A percentile compares a stretch with the other conserved stretches of the same genome.
phyloP scores from a whole-genome alignment of 1,284 basidiomycete species.

The Rhodotorula sp. region DNA sequence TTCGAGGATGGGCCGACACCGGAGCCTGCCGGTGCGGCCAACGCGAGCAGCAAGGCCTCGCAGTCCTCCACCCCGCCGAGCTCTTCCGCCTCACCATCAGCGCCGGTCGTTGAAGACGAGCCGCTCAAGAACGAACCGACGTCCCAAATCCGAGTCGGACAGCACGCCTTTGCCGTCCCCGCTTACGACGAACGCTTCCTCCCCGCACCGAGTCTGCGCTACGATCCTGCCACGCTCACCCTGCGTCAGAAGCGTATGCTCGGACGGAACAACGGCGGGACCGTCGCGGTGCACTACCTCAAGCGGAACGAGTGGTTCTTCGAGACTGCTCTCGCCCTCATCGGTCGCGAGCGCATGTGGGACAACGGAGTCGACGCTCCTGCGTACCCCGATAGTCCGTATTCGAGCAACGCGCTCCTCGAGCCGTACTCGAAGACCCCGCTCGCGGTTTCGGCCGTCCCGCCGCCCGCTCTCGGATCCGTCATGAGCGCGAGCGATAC shows the following conservation, averaged over 20 bases:
- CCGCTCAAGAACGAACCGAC: slow-evolving; percentile 34
- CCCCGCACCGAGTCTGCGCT: slow-evolving; percentile 42
- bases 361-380: slow-evolving; percentile 42
- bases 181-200: slow-evolving; percentile 30
- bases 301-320: slow-evolving; percentile 96
- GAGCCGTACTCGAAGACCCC: slow-evolving; percentile 11
- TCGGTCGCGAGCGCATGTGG: slow-evolving; percentile 67
- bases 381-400: slow-evolving; percentile 17
- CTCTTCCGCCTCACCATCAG: not conserved
- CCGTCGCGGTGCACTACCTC: slow-evolving; percentile 92
- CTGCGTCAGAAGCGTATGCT: slow-evolving; percentile 38
- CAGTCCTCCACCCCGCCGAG: not conserved
- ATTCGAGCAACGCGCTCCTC: slow-evolving; percentile 20
- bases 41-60: not conserved
- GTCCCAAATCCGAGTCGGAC: slow-evolving; percentile 30
- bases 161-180: slow-evolving; percentile 39
- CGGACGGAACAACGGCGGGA: slow-evolving; percentile 65
- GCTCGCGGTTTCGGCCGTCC: slow-evolving; percentile 24
- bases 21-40: not conserved
- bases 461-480: not conserved
- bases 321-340: slow-evolving; percentile 82
- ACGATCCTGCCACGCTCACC: slow-evolving; percentile 37
- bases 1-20: slow-evolving; percentile 21
- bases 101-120: not conserved
- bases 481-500: not conserved